phyloP scores from a whole-genome alignment of 2,329 filamentous ascomycete species.

The Ophiobolus disseminans region DNA sequence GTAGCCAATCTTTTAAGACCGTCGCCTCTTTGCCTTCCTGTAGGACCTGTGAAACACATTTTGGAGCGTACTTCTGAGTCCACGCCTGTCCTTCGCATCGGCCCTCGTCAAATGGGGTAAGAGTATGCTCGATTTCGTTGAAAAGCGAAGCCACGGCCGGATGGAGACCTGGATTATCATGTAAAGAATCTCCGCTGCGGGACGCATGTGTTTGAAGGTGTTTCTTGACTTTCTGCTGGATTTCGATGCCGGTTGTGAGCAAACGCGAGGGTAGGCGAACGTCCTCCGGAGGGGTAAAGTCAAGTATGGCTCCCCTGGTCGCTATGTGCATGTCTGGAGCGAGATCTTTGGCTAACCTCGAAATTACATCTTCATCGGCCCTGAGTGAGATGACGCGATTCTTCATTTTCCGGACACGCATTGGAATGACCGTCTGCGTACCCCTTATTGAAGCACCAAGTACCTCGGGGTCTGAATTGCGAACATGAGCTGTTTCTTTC shows the following conservation, averaged over 20 bases:
- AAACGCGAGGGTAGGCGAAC: conserved; percentile 46
- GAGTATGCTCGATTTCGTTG: conserved; percentile 62
- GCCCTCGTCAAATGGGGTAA: conserved; percentile 82
- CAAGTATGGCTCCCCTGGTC: neutral
- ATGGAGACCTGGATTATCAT: conserved; percentile 53
- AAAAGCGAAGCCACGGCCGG: conserved; percentile 68
- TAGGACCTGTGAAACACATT: conserved; percentile 72
- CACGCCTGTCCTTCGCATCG: conserved; percentile 77
- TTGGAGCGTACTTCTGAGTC: conserved; percentile 85
- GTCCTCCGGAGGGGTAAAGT: conserved; percentile 28
- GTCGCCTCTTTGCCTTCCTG: conserved; percentile 74
- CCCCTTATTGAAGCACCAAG: neutral
- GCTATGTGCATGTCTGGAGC: conserved; percentile 4
- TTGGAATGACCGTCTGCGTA: neutral
- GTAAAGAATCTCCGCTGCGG: conserved; percentile 1
- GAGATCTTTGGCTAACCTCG: conserved; percentile 28
- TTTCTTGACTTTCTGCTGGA: conserved; percentile 48
- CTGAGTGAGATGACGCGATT: conserved; percentile 39
- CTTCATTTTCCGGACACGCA: conserved; percentile 49
- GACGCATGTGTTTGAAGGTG: conserved; percentile 31
- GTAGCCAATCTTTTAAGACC: conserved; percentile 81
- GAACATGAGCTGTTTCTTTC: conserved; percentile 60
- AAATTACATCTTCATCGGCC: conserved; percentile 35
- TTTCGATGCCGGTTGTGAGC: conserved; percentile 47
- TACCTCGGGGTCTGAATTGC: conserved; percentile 26